Base-by-base conservation (phyloP, 495 filamentous ascomycete species). In the Acidomyces sp. region DNA sequence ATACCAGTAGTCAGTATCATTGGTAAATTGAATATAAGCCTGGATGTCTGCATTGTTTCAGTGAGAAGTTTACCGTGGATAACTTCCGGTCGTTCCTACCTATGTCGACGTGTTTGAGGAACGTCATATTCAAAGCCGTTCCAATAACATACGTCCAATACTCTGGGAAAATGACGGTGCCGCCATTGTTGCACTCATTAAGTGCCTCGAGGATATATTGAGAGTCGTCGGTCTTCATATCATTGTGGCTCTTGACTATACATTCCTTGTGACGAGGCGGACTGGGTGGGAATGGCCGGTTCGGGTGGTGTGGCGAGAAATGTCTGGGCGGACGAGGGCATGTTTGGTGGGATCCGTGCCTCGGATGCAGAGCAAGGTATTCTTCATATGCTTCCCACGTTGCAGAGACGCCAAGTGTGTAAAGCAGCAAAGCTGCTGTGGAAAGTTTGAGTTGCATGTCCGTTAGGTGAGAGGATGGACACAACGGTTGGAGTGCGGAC, bases 1-100 rank as follows among this genome's bases (percentile, higher is more conserved):
- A n/a, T n/a, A n/a, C 77, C 78, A 80, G 61, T 81, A 81, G 34
- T 68, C 62, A 4, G 71, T 78, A 54, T 82, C 70, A 41, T 75
- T 71, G 38, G 68, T 72, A 58, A 82, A 81, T 21, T 64, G 49
- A 23, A 80, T 64, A 21, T 60, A 63, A 12, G 69, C 71, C 40
- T 67, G 64, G 47, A 78, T 72, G 45, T 65, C 66, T 70, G 43
- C 9, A 6, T 18, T 21, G 41, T 27, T 39, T n/a, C n/a, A n/a
- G n/a, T n/a, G n/a, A 21, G 3, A 10, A n/a, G 4, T 43, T 53
- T 18, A 45, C 24, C 9, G 39, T 20, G 25, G 24, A 19, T 53
- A 3, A 13, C 4, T 26, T 27, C 21, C 27, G 9, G 15, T 7
- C 28, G 18, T 43, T 10, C 29, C 40, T 29, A 52, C 55, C 60